phyloP scores from a whole-genome alignment of 2,329 filamentous ascomycete species.

The Karstenula rhodostoma region DNA sequence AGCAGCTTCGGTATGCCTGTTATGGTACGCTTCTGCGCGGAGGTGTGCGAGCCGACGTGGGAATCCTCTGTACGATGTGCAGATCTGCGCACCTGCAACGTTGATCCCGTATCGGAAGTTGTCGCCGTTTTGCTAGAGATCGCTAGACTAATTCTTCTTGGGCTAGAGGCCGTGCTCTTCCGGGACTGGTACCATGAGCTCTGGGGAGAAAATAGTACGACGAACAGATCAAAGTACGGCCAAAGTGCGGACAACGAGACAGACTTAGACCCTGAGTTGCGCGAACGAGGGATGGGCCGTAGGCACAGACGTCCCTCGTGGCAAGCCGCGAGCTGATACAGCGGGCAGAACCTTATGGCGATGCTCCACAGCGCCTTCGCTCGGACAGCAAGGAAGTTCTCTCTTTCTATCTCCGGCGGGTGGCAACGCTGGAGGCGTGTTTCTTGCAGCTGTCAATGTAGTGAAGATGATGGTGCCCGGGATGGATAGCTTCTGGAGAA shows the following conservation, averaged over 20 bases:
- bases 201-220: not conserved
- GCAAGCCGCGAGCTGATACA: conserved; percentile 8
- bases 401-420: not conserved
- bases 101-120: not conserved
- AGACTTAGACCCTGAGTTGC: not conserved
- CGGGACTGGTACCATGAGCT: not conserved
- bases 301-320: conserved; percentile 2
- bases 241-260: not conserved
- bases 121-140: not conserved
- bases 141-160: not conserved
- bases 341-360: conserved; percentile 2
- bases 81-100: conserved; percentile 2
- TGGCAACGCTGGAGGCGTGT: not conserved
- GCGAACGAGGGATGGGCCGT: conserved; percentile 2
- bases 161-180: not conserved
- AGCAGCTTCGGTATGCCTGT: too few relatives aligned
- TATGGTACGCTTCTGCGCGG: too few relatives aligned
- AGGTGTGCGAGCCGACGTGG: too few relatives aligned
- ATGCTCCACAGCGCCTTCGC: conserved; percentile 1
- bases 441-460: not conserved
- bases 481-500: not conserved
- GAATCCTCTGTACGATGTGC: not conserved
- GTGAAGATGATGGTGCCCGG: not conserved
- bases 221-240: not conserved
- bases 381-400: not conserved